phyloP scores from a whole-genome alignment of 768 basidiomycete genomes.

The Cystofilobasidium ferigula region DNA sequence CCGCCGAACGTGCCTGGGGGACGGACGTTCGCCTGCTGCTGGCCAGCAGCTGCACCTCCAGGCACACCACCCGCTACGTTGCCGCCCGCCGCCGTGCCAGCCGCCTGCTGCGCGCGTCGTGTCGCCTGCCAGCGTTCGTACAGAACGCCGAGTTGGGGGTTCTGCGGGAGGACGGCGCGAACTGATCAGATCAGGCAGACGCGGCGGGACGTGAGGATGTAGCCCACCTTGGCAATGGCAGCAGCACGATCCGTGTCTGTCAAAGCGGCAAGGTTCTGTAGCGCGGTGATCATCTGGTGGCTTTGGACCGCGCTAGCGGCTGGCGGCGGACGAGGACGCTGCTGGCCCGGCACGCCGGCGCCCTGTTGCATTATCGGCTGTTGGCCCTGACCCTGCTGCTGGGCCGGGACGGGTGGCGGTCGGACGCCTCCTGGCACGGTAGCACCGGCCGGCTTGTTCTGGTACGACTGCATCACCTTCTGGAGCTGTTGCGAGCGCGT shows the following conservation, averaged over 20 bases:
- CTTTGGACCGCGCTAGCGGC: neutral
- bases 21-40: neutral
- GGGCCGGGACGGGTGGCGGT: neutral
- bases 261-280: neutral
- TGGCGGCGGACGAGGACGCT: constrained; percentile 2
- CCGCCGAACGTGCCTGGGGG: neutral
- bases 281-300: neutral
- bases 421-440: too few relatives aligned
- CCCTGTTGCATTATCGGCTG: neutral
- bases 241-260: neutral
- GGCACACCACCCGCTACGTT: too few relatives aligned
- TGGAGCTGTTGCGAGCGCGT: neutral
- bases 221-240: neutral
- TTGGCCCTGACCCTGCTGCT: neutral
- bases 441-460: neutral
- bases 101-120: neutral
- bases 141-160: constrained; percentile 9
- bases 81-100: neutral
- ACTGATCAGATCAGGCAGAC: neutral
- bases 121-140: constrained; percentile 1
- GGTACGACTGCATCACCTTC: constrained; percentile 5
- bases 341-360: neutral
- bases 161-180: neutral
- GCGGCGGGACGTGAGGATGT: neutral
- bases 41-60: too few relatives aligned